Percentiles rank a stretch among this genome's conserved stretches.
Conservation (phyloP, 2,329 filamentous ascomycete genomes). For the Beauveria sp. region DNA sequence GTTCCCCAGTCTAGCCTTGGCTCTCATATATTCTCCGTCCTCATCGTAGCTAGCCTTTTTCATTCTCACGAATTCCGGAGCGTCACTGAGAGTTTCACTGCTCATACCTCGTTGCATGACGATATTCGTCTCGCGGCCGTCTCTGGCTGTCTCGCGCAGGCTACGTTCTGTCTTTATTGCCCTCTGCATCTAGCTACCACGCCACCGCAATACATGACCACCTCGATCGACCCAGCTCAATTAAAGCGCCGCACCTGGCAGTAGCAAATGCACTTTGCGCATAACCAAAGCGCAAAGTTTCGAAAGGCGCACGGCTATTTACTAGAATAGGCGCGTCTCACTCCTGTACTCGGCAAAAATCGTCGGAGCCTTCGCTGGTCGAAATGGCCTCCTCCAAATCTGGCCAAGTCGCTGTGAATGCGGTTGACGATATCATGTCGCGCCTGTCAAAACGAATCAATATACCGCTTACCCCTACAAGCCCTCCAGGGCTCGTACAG, state of each 20-base stretch:
- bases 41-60: not conserved
- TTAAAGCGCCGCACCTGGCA: not conserved
- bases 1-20: not conserved
- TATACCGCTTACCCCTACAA: conserved; percentile 52
- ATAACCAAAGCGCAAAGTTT: not conserved
- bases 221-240: not conserved
- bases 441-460: conserved; percentile 47
- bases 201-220: not conserved
- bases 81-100: not conserved
- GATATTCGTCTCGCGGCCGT: not conserved
- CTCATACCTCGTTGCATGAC: not conserved
- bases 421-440: conserved; percentile 19
- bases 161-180: not conserved
- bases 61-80: not conserved
- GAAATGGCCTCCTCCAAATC: not conserved
- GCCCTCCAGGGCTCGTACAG: conserved; percentile 54
- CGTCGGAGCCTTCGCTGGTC: not conserved
- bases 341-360: not conserved
- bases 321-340: not conserved
- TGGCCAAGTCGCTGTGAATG: not conserved
- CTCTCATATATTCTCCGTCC: conserved; percentile 3
- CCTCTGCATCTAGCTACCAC: not conserved
- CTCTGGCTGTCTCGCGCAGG: not conserved
- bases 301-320: not conserved
- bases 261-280: not conserved